Base-by-base conservation (phyloP, 148 eudicot genomes). In the Gaultheria prostrata region DNA sequence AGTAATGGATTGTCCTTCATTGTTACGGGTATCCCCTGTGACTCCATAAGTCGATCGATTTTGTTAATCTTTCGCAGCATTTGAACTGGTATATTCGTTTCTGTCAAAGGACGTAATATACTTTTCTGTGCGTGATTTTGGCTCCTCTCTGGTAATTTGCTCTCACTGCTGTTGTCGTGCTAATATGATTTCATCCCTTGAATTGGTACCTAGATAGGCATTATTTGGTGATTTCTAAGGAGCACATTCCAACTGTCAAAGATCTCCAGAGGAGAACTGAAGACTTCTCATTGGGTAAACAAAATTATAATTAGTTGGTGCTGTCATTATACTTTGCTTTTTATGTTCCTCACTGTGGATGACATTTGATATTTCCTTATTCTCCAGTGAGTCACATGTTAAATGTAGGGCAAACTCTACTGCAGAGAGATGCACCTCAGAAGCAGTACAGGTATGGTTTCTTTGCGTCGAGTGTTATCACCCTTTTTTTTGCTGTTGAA, bases 181-280 rank as follows among this genome's bases (percentile, higher is more conserved):
- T 79, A 28, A 5, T 76, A 28, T 28, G 24, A 32, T 80, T 49
- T 10, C 35, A 69, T 78, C 35, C 17, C 50, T 33, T 69, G 59
- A 80, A 53, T 78, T 83, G 57, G 59, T 85, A 59, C 50, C 86
- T 82, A 53, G 82, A 82, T 83, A 95, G 97, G 87, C 97, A 95
- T 90, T 96, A 96, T 87, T 88, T 94, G 92, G 97, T 96, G 67
- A 91, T 96, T 82, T 95, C 98, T 61, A 81, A 90, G 78, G 90
- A 93, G 80, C 99, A 96, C 87, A 94, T 94, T 86, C 88, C 93
- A 48, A 93, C 97, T 0, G 99, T 96, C 67, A 93, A 89, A 35
- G 90, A 93, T 83, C 95, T 96, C 61, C 86, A 87, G 83, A 89
- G 85, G 86, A 90, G 88, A 83, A 65, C 88, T 63, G 92, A 91